phyloP scores from a whole-genome alignment of 1,284 basidiomycete genomes.

The Cutaneotrichosporon daszewskae region DNA sequence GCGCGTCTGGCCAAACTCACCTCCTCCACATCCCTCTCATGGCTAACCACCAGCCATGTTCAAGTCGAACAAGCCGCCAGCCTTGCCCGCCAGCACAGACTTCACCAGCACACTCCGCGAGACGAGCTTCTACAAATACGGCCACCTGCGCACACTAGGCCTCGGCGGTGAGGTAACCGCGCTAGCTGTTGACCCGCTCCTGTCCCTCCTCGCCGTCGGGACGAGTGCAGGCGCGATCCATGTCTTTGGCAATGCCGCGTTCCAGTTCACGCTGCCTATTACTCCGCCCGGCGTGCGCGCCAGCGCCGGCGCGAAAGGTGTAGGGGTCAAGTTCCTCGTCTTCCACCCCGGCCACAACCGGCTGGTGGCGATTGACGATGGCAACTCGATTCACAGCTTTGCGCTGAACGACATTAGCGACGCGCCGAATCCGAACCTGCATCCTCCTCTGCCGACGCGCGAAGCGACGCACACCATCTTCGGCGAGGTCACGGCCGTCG shows the following conservation, averaged over 20 bases:
- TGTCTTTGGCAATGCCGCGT: slow-evolving; percentile 36
- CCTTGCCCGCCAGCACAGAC: slow-evolving; percentile 33
- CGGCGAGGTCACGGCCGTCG: slow-evolving; percentile 32
- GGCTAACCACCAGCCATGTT: slow-evolving; percentile 35
- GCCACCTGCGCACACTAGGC: slow-evolving; percentile 41
- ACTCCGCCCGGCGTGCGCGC: slow-evolving; percentile 16
- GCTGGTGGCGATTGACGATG: slow-evolving; percentile 39
- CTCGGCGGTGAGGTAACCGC: slow-evolving; percentile 55
- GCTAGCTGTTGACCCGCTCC: slow-evolving; percentile 64
- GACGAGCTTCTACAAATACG: slow-evolving; percentile 43
- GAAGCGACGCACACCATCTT: slow-evolving; percentile 30
- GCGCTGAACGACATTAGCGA: slow-evolving; percentile 34
- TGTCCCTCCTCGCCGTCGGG: slow-evolving; percentile 68
- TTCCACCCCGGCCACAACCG: slow-evolving; percentile 44
- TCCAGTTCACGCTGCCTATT: slow-evolving; percentile 41
- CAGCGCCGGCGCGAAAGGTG: slow-evolving; percentile 11
- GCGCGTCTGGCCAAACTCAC: no score
- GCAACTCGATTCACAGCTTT: slow-evolving; percentile 38
- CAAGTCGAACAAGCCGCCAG: slow-evolving; percentile 31
- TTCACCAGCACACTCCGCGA: slow-evolving; percentile 43
- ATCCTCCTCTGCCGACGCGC: slow-evolving; percentile 32
- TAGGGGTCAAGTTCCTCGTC: slow-evolving; percentile 38
- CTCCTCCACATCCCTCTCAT: no score
- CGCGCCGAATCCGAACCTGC: slow-evolving; percentile 24
- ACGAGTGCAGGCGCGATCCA: slow-evolving; percentile 41